Evolutionary conservation across 371 early-diverging fungal species (phyloP).

Genomic region (Circinella minor): DNA sequence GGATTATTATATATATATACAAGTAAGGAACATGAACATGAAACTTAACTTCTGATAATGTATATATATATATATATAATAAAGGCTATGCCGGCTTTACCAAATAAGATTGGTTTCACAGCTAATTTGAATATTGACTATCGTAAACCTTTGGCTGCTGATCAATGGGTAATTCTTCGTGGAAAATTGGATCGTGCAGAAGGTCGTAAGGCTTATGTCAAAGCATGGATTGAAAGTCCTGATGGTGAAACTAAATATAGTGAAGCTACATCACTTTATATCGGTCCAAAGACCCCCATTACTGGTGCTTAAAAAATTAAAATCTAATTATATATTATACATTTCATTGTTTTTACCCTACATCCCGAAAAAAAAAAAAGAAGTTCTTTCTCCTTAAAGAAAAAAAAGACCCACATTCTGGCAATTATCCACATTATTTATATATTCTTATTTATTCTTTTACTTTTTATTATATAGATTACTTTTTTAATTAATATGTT

Average conservation of each 20-base stretch:
- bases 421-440: too few relatives aligned
- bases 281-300: slow-evolving; percentile 28
- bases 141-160: slow-evolving; percentile 62
- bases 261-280: slow-evolving; percentile 38
- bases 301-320: slow-evolving; percentile 55
- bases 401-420: too few relatives aligned
- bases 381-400: too few relatives aligned
- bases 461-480: too few relatives aligned
- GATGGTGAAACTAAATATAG: slow-evolving; percentile 41
- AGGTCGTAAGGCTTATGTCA: slow-evolving; percentile 75
- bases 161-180: slow-evolving; percentile 65
- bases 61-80: background rate
- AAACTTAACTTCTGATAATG: background rate
- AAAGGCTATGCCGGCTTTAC: slow-evolving; percentile 61
- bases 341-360: too few relatives aligned
- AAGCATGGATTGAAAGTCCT: slow-evolving; percentile 64
- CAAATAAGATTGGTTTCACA: slow-evolving; percentile 76
- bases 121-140: slow-evolving; percentile 79
- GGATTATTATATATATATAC: too few relatives aligned
- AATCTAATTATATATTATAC: too few relatives aligned
- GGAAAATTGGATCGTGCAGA: slow-evolving; percentile 55
- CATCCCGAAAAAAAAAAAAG: too few relatives aligned
- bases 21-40: background rate
- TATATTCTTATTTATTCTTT: too few relatives aligned
- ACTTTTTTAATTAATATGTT: too few relatives aligned